Evolutionary conservation across 1,139 yeast species (phyloP).

Genomic region (Hemisphaericaspora subhashii): DNA sequence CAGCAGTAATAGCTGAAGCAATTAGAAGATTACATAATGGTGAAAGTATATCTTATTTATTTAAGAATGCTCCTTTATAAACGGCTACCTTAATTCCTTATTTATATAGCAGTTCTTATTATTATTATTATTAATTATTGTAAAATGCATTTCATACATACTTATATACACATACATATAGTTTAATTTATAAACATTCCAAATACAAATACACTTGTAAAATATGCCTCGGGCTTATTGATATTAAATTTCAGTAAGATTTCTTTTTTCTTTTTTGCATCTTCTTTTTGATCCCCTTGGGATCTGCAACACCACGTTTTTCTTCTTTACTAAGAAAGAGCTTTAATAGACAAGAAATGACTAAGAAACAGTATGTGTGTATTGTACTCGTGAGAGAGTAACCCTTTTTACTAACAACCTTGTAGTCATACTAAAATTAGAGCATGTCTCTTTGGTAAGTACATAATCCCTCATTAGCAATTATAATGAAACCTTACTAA

Average conservation of each 20-base stretch:
- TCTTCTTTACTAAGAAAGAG: slow-evolving; percentile 5
- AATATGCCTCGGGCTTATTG: no score
- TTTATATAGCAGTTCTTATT: no score
- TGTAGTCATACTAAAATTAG: slow-evolving; percentile 32
- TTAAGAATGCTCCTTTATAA: slow-evolving; percentile 58
- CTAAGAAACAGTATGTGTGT: slow-evolving; percentile 6
- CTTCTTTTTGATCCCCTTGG: neutral
- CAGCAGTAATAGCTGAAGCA: slow-evolving; percentile 93
- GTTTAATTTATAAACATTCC: no score
- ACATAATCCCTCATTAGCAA: neutral
- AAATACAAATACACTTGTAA: no score
- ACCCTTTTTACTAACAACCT: slow-evolving; percentile 4
- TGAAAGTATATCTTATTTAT: slow-evolving; percentile 89
- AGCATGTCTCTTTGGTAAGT: slow-evolving; percentile 85
- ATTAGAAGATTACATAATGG: slow-evolving; percentile 96
- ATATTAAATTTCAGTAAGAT: neutral
- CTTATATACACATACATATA: no score
- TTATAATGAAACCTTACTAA: no score
- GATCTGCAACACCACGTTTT: neutral
- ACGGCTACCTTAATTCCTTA: no score
- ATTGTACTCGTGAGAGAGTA: neutral
- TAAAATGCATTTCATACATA: no score
- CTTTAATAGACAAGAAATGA: no score
- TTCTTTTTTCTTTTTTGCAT: neutral
- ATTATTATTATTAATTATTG: no score